Base-by-base conservation (phyloP, 192 early-diverging fungal genomes). In the Umbelopsis isabellina region DNA sequence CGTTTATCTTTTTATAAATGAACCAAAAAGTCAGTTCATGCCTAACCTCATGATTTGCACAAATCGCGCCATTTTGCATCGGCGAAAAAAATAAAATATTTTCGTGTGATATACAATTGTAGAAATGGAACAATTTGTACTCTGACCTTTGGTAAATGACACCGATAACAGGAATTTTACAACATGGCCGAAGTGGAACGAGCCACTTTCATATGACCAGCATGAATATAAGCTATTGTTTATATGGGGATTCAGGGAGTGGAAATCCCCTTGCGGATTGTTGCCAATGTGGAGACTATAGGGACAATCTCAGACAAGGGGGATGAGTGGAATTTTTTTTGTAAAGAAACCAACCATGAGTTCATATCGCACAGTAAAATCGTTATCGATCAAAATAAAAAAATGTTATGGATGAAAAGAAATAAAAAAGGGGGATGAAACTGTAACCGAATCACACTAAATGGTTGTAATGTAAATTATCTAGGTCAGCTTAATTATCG, bases 341-440 rank as follows among this genome's bases (percentile, higher is more conserved):
- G 30, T 41, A 41, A 41, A 41, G 6, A 41, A 41, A 41, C 37
- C 37, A 41, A 41, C 37, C 37, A 41, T 41, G 37, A 41, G 37
- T 41, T 41, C 37, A 41, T 41, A 41, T 41, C 37, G 27, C 15
- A 61, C 16, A 35, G 55, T 30, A 15, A 61, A 23, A 52, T 61
- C 30, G 55, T 61, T 61, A 61, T 61, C 55, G 55, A 61, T 61
- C 55, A 61, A 61, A 30, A 61, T 18, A 61, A 49, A 49, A 49
- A 20, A 6, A 35, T 30, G 27, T 61, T 61, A 30, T 33, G 27
- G 33, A 30, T 18, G 25, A 18, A n/a, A 30, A 61, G 30, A 61
- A 61, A 30, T 16, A 16, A 35, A 61, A 30, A 35, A 30, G 12
- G 27, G 27, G 25, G 27, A 12, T 52, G 22, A 52, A 52, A 52